Evolutionary conservation across 2,329 filamentous ascomycete species (phyloP), one percentile per base, ranked within the genome.

Genomic region (Pyrenophora seminiperda): DNA sequence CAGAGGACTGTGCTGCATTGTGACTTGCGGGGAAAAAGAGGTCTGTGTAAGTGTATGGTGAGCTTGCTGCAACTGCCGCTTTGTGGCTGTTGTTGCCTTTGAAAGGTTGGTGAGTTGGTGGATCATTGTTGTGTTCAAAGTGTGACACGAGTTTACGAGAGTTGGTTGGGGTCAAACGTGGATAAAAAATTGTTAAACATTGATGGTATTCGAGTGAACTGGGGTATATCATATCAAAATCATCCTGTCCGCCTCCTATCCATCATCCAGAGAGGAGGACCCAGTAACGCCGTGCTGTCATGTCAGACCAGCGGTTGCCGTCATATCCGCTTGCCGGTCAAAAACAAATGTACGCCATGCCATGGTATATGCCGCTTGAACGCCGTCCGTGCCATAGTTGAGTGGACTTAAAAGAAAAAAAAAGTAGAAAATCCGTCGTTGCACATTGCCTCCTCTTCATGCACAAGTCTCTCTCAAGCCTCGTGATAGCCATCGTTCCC

Each of bases 401-500:
- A 34, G 34, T 39, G 27, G 41, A 41, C 31, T 39, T 29, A 18
- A 29, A 36, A 31, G 13, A 31, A 47, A 53, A 48, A 42, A 18
- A 19, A 42, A 38, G 20, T 17, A 29, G 15, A 29, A 46, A 48
- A 22, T 15, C 40, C 27, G 24, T 48, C 20, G 17, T 48, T 24
- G 11, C 17, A 43, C 20, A 41, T 20, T 30, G 11, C 27, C 17
- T 40, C 18, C 32, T 46, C 40, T 46, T 40, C 19, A 51, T 17
- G 43, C 31, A 30, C 17, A 14, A 10, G 50, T 42, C 32, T 54
- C 50, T 45, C 67, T 56, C 52, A 76, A 38, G 5, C 71, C 75
- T 41, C 72, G 65, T 10, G 71, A 68, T 20, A 87, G 72, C 80
- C 81, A 85, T 38, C 73, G 73, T 61, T 84, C 82, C 84, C 84